Conservation (phyloP, 805 yeast species). For the Barnettozyma vustinii region DNA sequence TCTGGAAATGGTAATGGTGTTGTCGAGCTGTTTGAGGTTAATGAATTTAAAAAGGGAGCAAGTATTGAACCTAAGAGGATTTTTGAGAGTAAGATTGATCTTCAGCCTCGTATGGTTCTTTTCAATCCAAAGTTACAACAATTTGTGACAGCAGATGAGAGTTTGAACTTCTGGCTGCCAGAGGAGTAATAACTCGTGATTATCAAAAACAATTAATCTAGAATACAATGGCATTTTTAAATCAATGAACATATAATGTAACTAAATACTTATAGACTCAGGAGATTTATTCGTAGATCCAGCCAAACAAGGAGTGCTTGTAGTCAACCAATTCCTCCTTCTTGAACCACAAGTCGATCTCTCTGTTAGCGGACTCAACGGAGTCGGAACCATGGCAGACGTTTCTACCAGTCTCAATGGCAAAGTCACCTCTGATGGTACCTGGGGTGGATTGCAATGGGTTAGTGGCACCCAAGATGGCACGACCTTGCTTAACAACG, state of each 20-base stretch:
- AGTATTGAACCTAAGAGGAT: conserved; percentile 19
- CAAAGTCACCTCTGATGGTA: conserved; percentile 99
- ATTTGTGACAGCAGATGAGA: conserved; percentile 20
- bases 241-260: neutral
- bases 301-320: conserved; percentile 76
- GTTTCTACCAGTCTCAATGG: conserved; percentile 98
- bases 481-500: conserved; percentile 98
- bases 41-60: conserved; percentile 22
- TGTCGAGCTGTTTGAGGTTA: conserved; percentile 48
- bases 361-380: conserved; percentile 95
- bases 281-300: conserved; percentile 83
- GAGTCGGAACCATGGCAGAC: conserved; percentile 99
- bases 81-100: conserved; percentile 23
- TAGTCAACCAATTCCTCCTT: conserved; percentile 90
- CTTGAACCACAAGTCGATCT: conserved; percentile 97
- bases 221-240: neutral
- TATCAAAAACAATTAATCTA: neutral
- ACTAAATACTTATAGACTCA: neutral
- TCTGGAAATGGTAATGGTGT: conserved; percentile 56
- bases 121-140: conserved; percentile 36
- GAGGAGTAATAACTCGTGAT: neutral
- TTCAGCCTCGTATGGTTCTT: conserved; percentile 33
- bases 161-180: conserved; percentile 23
- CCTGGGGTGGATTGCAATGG: conserved; percentile 97
- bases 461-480: conserved; percentile 97